Base-by-base conservation (phyloP, 176 grass and related monocot genomes). In the Bonia amplexicaulis region DNA sequence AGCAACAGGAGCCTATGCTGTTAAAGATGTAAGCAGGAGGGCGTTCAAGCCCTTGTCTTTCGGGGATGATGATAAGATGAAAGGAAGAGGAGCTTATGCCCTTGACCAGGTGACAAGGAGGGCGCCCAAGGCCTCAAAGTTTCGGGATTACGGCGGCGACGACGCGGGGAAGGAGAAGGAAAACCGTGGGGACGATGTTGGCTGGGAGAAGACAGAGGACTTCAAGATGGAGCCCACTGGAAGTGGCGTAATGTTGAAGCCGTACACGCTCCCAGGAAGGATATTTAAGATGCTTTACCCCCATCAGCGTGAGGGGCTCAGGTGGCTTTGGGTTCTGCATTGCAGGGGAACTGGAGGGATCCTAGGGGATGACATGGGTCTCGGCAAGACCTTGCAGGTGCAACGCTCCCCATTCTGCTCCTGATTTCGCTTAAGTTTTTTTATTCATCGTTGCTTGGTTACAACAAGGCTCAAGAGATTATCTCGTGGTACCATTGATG, bases 311-410 rank as follows among this genome's bases (percentile, higher is more conserved):
- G 91, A 93, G 25, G 96, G 96, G 23, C 87, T 98, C 80, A 77
- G 69, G 19, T 98, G 93, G 93, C 87, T 95, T 66, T 98, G 96
- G 96, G 68, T 80, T 16, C 84, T 93, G 59, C 89, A 98, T 71
- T 92, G 96, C 77, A 92, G 68, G 79, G 73, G 68, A 41, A 90
- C 88, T 0, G 96, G 96, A 75, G 96, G 96, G 6, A 92, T 98
- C 74, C 86, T 98, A 10, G 96, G 96, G 35, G 96, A 98, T 84
- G 96, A 98, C 67, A 98, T 98, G 96, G 96, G 96, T 1, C 89
- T 98, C 29, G 96, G 96, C 71, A 98, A 98, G 91, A 98, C 93
- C 13, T 92, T 95, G 96, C 93, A 95, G 96, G 96, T 92, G 49
- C 11, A 59, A 4, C 19, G 12, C 63, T 67, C 40, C 17, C 40